Base-by-base conservation (phyloP, 306 rosid species). In the Crotalaria pallida region DNA sequence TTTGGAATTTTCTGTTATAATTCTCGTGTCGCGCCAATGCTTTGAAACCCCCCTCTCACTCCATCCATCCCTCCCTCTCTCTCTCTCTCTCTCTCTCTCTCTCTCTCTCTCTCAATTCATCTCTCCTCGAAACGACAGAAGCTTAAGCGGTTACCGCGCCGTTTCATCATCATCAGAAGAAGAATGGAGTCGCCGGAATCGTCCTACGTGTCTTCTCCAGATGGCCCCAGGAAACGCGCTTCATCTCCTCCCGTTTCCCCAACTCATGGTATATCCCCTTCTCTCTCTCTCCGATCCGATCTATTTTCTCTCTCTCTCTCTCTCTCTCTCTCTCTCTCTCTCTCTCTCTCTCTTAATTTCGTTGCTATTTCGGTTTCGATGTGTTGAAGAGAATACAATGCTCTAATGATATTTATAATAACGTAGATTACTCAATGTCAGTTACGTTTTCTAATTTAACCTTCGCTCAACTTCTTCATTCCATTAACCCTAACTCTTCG, bases 161-260 rank as follows among this genome's bases (percentile, higher is more conserved):
- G n/a, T 7, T 4, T 40, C 1, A 3, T 36, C 11, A 2, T 56
- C 16, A 53, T 44, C 8, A 71, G 47, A 71, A 72, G 69, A 73
- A 69, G 36, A 64, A 87, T 95, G 99, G 97, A 87, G 86, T 91
- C 99, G 27, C 86, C 97, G 27, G 99, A 95, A 69, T 83, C 99
- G 19, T 85, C 97, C 0, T 89, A 89, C 86, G 83, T 95, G 45
- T 95, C 97, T 40, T 95, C 99, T 5, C 96, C 99, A 7, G 99
- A 95, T 77, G 96, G 86, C 10, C 88, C 88, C 0, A 63, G 93
- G 80, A 95, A 83, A 79, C 84, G 81, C 70, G 72, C 86, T 41
- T 82, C 92, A 9, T 87, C 97, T 58, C 97, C 79, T 65, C 97
- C 97, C 1, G 78, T 83, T 73, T 89, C 96, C 18, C 91, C 90